Percentiles rank a stretch among this genome's conserved stretches.
These are phyloP conservation scores for Plasmodium berghei DNA, from an alignment of 169 alveolate species.

Conservation along the genomic window DNA sequence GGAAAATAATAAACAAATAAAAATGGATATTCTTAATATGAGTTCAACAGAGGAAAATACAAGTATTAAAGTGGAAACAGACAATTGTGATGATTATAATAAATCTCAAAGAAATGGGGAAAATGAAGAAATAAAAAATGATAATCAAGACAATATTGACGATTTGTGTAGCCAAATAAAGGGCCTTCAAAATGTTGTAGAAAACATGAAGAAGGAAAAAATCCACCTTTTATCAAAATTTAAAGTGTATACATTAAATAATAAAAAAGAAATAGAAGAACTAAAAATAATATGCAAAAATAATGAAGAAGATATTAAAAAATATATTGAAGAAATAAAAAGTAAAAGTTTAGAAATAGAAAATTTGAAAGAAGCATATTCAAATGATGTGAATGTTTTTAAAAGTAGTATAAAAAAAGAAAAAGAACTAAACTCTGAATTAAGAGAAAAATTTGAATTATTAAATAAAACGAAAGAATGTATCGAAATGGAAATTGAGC, in stretches of 20 bases:
- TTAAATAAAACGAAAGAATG: background rate
- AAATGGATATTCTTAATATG: background rate
- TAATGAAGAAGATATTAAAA: slow-evolving; percentile 22
- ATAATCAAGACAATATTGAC: background rate
- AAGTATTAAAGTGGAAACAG: no score
- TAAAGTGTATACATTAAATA: slow-evolving; percentile 61
- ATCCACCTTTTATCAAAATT: slow-evolving; percentile 50
- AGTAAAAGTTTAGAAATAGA: slow-evolving; percentile 3
- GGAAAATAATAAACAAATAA: background rate
- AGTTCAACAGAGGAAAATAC: no score
- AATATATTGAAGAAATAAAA: background rate
- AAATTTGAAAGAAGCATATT: background rate
- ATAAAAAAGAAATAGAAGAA: slow-evolving; percentile 50
- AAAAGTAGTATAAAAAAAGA: background rate
- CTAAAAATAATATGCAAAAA: slow-evolving; percentile 21
- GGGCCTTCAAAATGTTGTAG: slow-evolving; percentile 14
- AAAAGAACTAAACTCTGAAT: slow-evolving; percentile 1
- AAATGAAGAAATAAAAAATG: background rate
- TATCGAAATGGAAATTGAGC: slow-evolving; percentile 5
- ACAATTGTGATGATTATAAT: background rate
- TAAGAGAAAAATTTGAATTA: background rate
- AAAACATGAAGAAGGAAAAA: slow-evolving; percentile 71
- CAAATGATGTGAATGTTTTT: background rate
- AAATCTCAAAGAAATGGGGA: background rate
- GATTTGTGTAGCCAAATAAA: slow-evolving; percentile 12